Conservation (phyloP, 495 filamentous ascomycete species). For the Neurospora africana region DNA sequence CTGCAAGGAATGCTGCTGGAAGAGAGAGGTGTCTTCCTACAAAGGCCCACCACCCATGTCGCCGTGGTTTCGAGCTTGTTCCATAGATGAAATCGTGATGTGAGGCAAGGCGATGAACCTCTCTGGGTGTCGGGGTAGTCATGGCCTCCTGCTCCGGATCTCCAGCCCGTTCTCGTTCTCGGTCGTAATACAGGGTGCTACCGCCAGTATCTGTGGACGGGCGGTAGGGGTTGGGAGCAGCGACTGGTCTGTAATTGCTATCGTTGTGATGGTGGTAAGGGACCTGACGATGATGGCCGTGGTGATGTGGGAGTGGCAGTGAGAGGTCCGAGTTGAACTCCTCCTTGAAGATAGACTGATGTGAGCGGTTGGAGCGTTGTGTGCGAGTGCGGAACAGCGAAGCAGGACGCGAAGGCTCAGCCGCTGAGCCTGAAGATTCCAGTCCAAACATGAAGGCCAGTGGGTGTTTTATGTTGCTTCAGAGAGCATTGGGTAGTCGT, state of each 20-base stretch:
- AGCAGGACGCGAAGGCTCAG: not conserved
- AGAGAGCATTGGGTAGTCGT: not conserved
- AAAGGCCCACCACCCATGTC: conserved; percentile 17
- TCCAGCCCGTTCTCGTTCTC: not conserved
- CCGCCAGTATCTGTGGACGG: not conserved
- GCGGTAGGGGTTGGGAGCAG: not conserved
- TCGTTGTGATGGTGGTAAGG: not conserved
- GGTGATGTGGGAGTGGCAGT: conserved; percentile 1
- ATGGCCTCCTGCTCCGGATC: not conserved
- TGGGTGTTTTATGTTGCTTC: not conserved
- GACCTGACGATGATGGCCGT: conserved; percentile 8
- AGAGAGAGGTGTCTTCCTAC: conserved; percentile 17
- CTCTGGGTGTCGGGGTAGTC: conserved; percentile 11
- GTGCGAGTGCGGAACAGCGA: not conserved
- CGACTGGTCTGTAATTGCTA: not conserved
- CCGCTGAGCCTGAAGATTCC: not conserved
- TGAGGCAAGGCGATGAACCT: conserved; percentile 18
- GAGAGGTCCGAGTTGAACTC: conserved; percentile 14
- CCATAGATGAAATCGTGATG: conserved; percentile 20
- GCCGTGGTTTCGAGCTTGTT: conserved; percentile 8
- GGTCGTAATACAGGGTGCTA: not conserved
- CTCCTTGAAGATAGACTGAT: conserved; percentile 19
- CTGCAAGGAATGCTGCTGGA: conserved; percentile 11
- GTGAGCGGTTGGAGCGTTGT: conserved; percentile 7
- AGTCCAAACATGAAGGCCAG: not conserved